These are phyloP conservation scores for Leccinellum albellum DNA, from an alignment of 768 basidiomycete species.

Conservation along the genomic window DNA sequence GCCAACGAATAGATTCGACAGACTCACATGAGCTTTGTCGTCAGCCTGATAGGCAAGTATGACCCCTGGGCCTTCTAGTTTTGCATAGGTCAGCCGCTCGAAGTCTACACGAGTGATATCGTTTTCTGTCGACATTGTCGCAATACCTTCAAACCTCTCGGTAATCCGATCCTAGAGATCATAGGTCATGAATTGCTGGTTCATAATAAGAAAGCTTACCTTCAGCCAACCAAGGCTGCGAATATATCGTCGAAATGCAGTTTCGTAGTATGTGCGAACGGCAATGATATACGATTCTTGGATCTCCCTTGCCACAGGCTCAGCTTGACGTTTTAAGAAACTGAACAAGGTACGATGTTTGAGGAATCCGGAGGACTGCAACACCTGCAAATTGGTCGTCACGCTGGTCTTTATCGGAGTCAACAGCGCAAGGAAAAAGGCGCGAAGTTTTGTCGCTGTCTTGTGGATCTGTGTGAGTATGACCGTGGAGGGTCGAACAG, in stretches of 20 bases:
- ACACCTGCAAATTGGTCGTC: slow-evolving; percentile 87
- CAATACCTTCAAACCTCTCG: slow-evolving; percentile 70
- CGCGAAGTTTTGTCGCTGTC: slow-evolving; percentile 87
- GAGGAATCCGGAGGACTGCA: slow-evolving; percentile 83
- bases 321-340: slow-evolving; percentile 82
- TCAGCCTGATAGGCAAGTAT: slow-evolving; percentile 87
- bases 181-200: not conserved
- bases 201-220: slow-evolving; percentile 36
- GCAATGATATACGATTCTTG: slow-evolving; percentile 82
- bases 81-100: slow-evolving; percentile 61
- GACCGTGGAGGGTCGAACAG: not conserved
- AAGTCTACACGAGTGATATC: slow-evolving; percentile 41
- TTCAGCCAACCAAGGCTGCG: slow-evolving; percentile 78
- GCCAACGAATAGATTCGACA: not conserved
- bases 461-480: slow-evolving; percentile 29
- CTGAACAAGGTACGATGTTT: slow-evolving; percentile 79
- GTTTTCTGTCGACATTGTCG: slow-evolving; percentile 40
- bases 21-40: slow-evolving; percentile 77
- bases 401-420: slow-evolving; percentile 79
- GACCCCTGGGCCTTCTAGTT: slow-evolving; percentile 75
- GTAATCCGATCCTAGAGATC: slow-evolving; percentile 52
- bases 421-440: slow-evolving; percentile 80
- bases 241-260: slow-evolving; percentile 86
- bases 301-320: slow-evolving; percentile 79
- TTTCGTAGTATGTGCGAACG: slow-evolving; percentile 91